Evolutionary conservation across 371 early-diverging fungal species (phyloP).

Genomic region (Mycotypha africana): DNA sequence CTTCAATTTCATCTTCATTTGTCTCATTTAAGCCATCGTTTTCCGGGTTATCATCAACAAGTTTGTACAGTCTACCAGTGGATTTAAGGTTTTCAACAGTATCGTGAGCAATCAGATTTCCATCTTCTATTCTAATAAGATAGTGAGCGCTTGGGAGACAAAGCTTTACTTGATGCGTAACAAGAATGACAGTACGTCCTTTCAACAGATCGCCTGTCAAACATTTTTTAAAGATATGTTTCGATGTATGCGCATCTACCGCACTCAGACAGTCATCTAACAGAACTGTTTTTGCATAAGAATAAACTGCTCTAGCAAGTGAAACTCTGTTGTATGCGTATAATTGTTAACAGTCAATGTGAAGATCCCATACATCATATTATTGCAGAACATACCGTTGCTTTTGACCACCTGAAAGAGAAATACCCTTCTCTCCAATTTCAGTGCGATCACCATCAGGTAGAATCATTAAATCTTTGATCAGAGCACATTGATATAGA

Average conservation of each 20-base stretch:
- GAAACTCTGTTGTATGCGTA: slow-evolving; percentile 45
- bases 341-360: background rate
- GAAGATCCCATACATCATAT: background rate
- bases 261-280: slow-evolving; percentile 81
- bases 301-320: slow-evolving; percentile 78
- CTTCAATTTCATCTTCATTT: slow-evolving; percentile 11
- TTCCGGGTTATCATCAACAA: slow-evolving; percentile 9
- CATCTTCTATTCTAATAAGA: slow-evolving; percentile 66
- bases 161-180: slow-evolving; percentile 79
- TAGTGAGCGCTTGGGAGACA: slow-evolving; percentile 67
- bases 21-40: slow-evolving; percentile 1
- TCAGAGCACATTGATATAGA: slow-evolving; percentile 67
- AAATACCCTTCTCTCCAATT: slow-evolving; percentile 87
- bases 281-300: slow-evolving; percentile 63
- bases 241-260: slow-evolving; percentile 84
- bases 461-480: slow-evolving; percentile 75
- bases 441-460: slow-evolving; percentile 83
- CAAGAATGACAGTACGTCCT: slow-evolving; percentile 78
- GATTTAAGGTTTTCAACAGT: slow-evolving; percentile 9
- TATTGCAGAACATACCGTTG: slow-evolving; percentile 35
- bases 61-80: slow-evolving; percentile 6
- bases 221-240: slow-evolving; percentile 68
- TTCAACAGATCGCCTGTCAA: slow-evolving; percentile 61
- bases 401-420: slow-evolving; percentile 86
- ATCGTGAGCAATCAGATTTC: slow-evolving; percentile 45